phyloP scores from a whole-genome alignment of 768 basidiomycete species.

The Pleurotus tuber-regium region DNA sequence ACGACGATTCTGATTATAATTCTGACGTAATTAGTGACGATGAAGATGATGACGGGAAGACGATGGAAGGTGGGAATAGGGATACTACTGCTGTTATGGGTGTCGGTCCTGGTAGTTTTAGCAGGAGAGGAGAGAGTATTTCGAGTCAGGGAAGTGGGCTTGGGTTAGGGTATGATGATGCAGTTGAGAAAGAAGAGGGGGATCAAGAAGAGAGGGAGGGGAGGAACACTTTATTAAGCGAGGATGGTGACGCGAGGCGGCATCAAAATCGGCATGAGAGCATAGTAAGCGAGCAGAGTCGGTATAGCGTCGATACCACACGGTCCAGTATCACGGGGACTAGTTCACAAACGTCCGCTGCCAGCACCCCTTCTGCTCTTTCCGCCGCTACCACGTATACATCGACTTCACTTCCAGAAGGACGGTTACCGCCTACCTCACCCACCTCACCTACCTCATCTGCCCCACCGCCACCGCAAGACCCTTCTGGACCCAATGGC shows the following conservation, averaged over 20 bases:
- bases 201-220: background rate
- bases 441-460: background rate
- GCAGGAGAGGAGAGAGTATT: background rate
- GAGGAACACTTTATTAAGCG: background rate
- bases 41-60: background rate
- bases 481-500: background rate
- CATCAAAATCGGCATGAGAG: background rate
- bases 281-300: background rate
- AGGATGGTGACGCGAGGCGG: too few relatives aligned
- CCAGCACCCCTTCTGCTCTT: background rate
- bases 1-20: slow-evolving; percentile 19
- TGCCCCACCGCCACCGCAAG: background rate
- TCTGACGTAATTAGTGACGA: slow-evolving; percentile 13
- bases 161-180: background rate
- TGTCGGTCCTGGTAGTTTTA: too few relatives aligned
- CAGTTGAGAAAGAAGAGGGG: background rate
- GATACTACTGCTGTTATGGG: too few relatives aligned
- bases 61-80: background rate
- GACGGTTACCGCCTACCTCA: background rate
- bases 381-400: background rate
- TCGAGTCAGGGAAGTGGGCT: background rate
- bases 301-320: background rate
- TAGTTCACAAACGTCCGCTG: background rate
- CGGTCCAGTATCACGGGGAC: background rate
- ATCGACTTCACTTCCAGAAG: background rate